Conservation (phyloP, 2,329 filamentous ascomycete genomes). For the Fusarium praegraminearum region DNA sequence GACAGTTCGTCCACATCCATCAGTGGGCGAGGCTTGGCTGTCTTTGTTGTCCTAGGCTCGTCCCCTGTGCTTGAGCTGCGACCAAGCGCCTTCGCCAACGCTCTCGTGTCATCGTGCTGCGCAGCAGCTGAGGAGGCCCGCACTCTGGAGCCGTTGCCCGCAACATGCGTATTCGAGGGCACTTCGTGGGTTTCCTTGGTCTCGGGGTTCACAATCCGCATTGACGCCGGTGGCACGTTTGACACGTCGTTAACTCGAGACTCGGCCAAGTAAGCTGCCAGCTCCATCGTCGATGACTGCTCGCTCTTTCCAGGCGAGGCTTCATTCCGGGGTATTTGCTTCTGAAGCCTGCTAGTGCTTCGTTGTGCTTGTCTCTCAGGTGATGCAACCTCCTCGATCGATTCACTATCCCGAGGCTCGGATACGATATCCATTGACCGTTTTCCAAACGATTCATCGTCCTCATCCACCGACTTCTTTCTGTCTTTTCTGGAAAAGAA, state of each 20-base stretch:
- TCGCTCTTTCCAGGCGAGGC: constrained; percentile 60
- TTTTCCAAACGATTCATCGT: constrained; percentile 72
- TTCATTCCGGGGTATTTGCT: constrained; percentile 67
- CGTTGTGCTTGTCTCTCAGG: constrained; percentile 66
- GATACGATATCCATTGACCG: constrained; percentile 68
- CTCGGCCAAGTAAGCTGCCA: constrained; percentile 59
- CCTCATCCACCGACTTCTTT: constrained; percentile 67
- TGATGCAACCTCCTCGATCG: constrained; percentile 58
- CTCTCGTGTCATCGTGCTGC: constrained; percentile 54
- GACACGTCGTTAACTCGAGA: constrained; percentile 64
- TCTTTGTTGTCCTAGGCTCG: constrained; percentile 66
- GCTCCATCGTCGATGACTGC: constrained; percentile 54
- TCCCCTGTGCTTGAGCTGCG: constrained; percentile 52
- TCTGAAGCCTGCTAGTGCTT: constrained; percentile 76
- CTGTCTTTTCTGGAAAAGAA: constrained; percentile 74
- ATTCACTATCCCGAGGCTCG: constrained; percentile 59
- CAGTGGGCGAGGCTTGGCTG: constrained; percentile 65
- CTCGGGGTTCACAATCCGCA: constrained; percentile 70
- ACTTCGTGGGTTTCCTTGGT: constrained; percentile 57
- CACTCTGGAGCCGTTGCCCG: constrained; percentile 48
- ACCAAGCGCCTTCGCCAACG: constrained; percentile 39
- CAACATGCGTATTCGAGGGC: constrained; percentile 50
- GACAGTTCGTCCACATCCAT: constrained; percentile 79
- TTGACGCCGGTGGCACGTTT: constrained; percentile 67
- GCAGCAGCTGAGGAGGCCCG: constrained; percentile 53